Evolutionary conservation across 2,329 filamentous ascomycete genomes (phyloP), one percentile per base, ranked within the genome.

Genomic region (Phaeophleospora eucalypticola): DNA sequence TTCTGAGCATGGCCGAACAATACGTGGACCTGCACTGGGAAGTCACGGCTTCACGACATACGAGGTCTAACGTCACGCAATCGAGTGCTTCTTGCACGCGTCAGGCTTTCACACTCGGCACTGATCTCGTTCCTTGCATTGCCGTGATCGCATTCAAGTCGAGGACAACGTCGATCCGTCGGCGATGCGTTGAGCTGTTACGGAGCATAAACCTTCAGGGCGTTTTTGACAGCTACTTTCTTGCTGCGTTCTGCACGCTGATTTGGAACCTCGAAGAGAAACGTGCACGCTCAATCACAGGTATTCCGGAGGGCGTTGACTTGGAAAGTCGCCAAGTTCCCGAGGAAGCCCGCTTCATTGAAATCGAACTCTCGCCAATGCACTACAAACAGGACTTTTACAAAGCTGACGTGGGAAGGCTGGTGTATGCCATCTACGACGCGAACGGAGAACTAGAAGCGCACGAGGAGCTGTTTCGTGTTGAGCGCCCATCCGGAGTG

Each of bases 161-260:
- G 20, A 44, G 51, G 4, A 46, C 34, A 12, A 46, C 29, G 16
- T 40, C 38, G 8, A 41, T 51, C 15, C 43, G 51, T 7, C 42
- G 48, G 14, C 32, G 48, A 21, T 45, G 48, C 43, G 27, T 54
- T 10, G 9, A 18, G 15, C 40, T 54, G 2, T 29, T 54, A 4
- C 45, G 40, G 19, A 43, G 36, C 35, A 51, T 54, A 21, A 51
- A 54, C 19, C 36, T 54, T 16, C 45, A 48, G 14, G 51, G 51
- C n/a, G 45, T 54, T 4, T 54, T 54, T 36, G 51, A 54, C n/a
- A 45, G 38, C 21, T 44, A 46, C 24, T 54, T 51, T 34, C 43
- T 54, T 17, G 51, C 45, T 4, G 47, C 45, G 12, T 54, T 54
- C 27, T 35, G 42, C 6, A 34, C 50, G 18, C 41, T 45, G 12